Evolutionary conservation across 208 protist genomes (phyloP), one percentile per base, ranked within the genome.

Genomic region (Trypanosomatidae sp.): DNA sequence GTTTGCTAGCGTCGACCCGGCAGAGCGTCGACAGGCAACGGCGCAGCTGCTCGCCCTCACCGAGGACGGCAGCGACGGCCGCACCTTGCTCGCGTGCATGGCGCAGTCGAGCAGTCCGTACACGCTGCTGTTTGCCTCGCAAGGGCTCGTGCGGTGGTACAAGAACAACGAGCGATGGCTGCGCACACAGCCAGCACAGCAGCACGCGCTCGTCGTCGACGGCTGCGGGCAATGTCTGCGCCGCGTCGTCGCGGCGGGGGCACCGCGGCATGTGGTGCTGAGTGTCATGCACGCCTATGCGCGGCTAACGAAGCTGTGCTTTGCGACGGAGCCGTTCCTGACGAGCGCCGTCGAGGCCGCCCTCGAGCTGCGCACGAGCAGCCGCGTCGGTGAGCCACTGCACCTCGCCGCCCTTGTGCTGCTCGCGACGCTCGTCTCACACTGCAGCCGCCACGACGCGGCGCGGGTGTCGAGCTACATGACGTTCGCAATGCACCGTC

Each of bases 371-470:
- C 45, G 53, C 48, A 61, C 47, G 44, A 27, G 16, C 2, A 25
- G 27, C 37, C 27, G 3, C 2, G 23, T 21, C 11, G 26, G 1
- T 15, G 30, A 23, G 2, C 28, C 20, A 11, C 15, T 8, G 11
- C 30, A 51, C 4, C 43, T 62, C 20, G 50, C 78, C 15, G 51
- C 64, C 39, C 38, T 91, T 20, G 35, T 65, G 27, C 54, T 91
- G 33, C 66, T 91, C 21, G 61, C 65, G 19, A 61, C 56, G 2
- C 35, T 88, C 7, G 72, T 88, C 16, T 53, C 53, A 35, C 68
- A 88, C 60, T 74, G 81, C 40, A 71, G 63, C 43, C 70, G 68
- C 48, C 79, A 74, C 58, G 79, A 88, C 59, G 71, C 69, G 15
- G 71, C 66, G 19, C 73, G 67, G 42, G 52, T 63, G 18, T 52